Evolutionary conservation across 768 basidiomycete species (phyloP).

Genomic region (Trametes cubensis): DNA sequence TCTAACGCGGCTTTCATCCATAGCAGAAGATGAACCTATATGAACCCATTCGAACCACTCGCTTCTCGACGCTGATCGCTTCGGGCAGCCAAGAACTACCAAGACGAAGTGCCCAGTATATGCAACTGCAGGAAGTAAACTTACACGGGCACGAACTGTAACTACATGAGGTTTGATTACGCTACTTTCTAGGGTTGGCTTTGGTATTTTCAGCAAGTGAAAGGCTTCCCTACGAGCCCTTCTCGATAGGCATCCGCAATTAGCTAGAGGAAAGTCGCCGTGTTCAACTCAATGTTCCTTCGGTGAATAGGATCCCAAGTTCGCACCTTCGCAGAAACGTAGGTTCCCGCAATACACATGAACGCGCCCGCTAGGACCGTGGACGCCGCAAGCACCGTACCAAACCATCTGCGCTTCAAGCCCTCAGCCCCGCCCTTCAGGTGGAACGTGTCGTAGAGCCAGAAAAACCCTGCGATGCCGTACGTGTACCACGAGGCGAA

Average conservation of each 20-base stretch:
- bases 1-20: too few relatives aligned
- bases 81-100: too few relatives aligned
- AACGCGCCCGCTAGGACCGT: constrained; percentile 53
- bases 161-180: too few relatives aligned
- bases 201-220: constrained; percentile 40
- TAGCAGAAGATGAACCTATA: too few relatives aligned
- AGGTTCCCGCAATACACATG: constrained; percentile 55
- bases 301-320: too few relatives aligned
- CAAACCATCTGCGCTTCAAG: constrained; percentile 38
- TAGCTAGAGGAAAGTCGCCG: constrained; percentile 36
- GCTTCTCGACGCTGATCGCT: constrained; percentile 27
- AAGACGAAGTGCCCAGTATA: too few relatives aligned
- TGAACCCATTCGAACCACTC: too few relatives aligned
- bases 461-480: constrained; percentile 56
- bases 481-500: constrained; percentile 66
- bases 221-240: constrained; percentile 49
- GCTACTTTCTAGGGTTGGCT: too few relatives aligned
- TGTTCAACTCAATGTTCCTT: background rate
- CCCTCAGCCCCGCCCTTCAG: constrained; percentile 38
- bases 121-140: too few relatives aligned
- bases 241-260: constrained; percentile 48
- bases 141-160: too few relatives aligned
- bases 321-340: constrained; percentile 51
- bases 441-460: constrained; percentile 52
- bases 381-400: constrained; percentile 41